phyloP scores from a whole-genome alignment of 306 rosid species.

The Canavalia ensiformis region DNA sequence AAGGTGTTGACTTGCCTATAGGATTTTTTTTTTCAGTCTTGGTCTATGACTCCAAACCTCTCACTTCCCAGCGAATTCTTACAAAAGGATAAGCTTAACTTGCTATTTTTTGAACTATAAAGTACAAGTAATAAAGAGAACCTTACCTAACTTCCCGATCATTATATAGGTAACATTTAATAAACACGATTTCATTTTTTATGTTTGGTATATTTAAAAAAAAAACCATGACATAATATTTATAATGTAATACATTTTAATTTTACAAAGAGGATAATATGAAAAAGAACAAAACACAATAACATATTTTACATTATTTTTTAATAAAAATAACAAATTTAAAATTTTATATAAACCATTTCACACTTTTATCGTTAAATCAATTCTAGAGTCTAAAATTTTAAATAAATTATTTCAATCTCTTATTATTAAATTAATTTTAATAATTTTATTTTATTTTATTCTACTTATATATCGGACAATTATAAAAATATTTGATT shows the following conservation, averaged over 20 bases:
- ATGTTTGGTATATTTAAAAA: not conserved
- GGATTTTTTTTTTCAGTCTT: constrained; percentile 19
- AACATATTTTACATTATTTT: not conserved
- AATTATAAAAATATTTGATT: not conserved
- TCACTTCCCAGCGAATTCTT: constrained; percentile 32
- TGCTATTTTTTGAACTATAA: constrained; percentile 13
- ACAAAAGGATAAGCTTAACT: constrained; percentile 1
- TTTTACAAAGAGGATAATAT: not conserved
- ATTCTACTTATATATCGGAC: not conserved
- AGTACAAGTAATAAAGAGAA: not conserved
- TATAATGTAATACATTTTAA: not conserved
- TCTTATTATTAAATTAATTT: too few relatives aligned
- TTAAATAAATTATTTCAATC: too few relatives aligned
- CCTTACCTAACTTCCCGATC: constrained; percentile 6
- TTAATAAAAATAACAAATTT: too few relatives aligned
- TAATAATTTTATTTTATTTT: too few relatives aligned
- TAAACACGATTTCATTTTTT: not conserved
- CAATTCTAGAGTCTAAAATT: too few relatives aligned
- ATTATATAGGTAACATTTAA: not conserved
- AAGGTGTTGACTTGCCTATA: constrained; percentile 28
- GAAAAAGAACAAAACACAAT: not conserved
- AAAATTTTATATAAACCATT: too few relatives aligned
- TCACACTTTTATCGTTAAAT: too few relatives aligned
- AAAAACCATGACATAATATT: not conserved
- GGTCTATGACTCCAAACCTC: not conserved